Conservation (phyloP, 768 basidiomycete genomes). For the Lentinula sp. region DNA sequence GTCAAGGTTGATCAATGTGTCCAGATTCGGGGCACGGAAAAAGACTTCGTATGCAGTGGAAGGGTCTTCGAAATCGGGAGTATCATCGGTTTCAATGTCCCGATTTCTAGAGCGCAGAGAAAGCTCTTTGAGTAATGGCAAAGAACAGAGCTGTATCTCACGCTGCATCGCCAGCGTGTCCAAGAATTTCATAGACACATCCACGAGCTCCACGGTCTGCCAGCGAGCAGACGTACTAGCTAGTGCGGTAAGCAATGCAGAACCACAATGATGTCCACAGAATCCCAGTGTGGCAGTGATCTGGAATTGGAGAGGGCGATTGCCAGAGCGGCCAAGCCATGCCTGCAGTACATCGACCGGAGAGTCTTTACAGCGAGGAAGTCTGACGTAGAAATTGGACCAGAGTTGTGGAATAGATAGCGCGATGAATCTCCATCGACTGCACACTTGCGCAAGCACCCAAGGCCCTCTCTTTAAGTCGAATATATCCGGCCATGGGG, state of each 20-base stretch:
- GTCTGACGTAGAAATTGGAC: not conserved
- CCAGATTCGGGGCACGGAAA: not conserved
- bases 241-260: not conserved
- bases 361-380: not conserved
- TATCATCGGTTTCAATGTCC: not conserved
- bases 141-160: not conserved
- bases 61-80: not conserved
- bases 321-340: not conserved
- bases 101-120: not conserved
- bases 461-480: not conserved
- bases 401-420: not conserved
- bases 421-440: not conserved
- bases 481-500: not conserved
- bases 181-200: not conserved
- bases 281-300: not conserved
- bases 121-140: not conserved
- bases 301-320: not conserved
- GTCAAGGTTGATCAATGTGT: not conserved
- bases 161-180: not conserved
- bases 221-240: not conserved
- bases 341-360: not conserved
- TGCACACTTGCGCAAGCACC: constrained; percentile 1
- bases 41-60: not conserved
- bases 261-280: not conserved
- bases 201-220: not conserved